Evolutionary conservation across 2,329 filamentous ascomycete species (phyloP), one percentile per base, ranked within the genome.

Genomic region (Fusarium oxysporum): DNA sequence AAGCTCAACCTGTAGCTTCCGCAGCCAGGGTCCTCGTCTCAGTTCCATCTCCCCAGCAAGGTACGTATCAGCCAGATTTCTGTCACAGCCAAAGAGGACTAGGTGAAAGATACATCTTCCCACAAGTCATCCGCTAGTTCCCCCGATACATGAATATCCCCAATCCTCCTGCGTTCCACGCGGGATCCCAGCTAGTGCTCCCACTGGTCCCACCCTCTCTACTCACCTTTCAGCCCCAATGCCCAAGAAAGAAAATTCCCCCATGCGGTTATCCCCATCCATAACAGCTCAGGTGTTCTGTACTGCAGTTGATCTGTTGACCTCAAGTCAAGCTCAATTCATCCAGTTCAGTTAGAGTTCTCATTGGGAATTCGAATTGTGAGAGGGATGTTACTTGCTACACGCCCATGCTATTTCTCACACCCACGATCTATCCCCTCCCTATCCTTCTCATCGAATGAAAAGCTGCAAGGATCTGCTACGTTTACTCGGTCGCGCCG

Each of bases 131-230:
- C 37, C 58, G 37, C 58, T 56, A 61, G 48, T 61, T 21, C 53
- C 72, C 74, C 61, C 74, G 74, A 76, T 76, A 76, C 70, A 74
- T 59, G 67, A 76, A 76, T 76, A 75, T 54, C 56, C 51, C 59
- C 68, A 68, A 66, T 62, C 63, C 51, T 62, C 64, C 65, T 62
- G 35, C 66, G 62, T 67, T 67, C 66, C 71, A 76, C 74, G 74
- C 72, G 74, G 70, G 63, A 76, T 72, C 69, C 73, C 66, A 69
- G 63, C 62, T 62, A 70, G 57, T 41, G 19, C 32, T 40, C 33
- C 68, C 53, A 65, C 44, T 19, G 19, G 51, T 30, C 54, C 72
- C 71, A 71, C 72, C 62, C 38, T 63, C 38, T 63, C 51, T 71
- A 68, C 68, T 68, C 57, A 73, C 63, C 57, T 68, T 72, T 72